Conservation (phyloP, 2,329 filamentous ascomycete genomes). For the Monosporascus cannonballus region DNA sequence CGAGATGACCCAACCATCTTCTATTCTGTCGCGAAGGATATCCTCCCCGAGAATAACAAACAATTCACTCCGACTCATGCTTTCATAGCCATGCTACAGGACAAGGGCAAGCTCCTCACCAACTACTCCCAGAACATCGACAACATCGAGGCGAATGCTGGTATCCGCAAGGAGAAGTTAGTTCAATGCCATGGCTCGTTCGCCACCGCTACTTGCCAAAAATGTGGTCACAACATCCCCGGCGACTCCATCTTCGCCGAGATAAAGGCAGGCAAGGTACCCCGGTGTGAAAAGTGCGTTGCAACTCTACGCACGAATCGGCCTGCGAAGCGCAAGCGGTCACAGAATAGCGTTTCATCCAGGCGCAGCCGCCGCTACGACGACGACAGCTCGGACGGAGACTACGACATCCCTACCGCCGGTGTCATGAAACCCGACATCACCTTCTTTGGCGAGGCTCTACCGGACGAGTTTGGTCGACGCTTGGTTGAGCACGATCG, state of each 20-base stretch:
- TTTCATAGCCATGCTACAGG: constrained; percentile 85
- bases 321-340: constrained; percentile 50
- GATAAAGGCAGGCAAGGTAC: constrained; percentile 69
- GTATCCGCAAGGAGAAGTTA: constrained; percentile 72
- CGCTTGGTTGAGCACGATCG: constrained; percentile 78
- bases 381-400: constrained; percentile 43
- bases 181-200: constrained; percentile 97
- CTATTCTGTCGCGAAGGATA: constrained; percentile 86
- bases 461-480: constrained; percentile 76
- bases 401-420: constrained; percentile 59
- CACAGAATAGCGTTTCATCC: constrained; percentile 38
- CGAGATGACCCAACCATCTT: constrained; percentile 82
- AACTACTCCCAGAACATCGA: constrained; percentile 99
- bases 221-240: constrained; percentile 67
- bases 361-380: constrained; percentile 31
- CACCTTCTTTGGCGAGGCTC: constrained; percentile 90
- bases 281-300: constrained; percentile 69
- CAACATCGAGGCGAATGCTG: constrained; percentile 84
- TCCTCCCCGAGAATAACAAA: constrained; percentile 65
- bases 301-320: constrained; percentile 43
- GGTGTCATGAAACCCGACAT: constrained; percentile 97
- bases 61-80: constrained; percentile 87
- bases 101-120: constrained; percentile 82
- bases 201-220: constrained; percentile 82
- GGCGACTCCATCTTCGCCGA: constrained; percentile 76